phyloP scores from a whole-genome alignment of 371 early-diverging fungal genomes.

The Phascolomyces articulosus region DNA sequence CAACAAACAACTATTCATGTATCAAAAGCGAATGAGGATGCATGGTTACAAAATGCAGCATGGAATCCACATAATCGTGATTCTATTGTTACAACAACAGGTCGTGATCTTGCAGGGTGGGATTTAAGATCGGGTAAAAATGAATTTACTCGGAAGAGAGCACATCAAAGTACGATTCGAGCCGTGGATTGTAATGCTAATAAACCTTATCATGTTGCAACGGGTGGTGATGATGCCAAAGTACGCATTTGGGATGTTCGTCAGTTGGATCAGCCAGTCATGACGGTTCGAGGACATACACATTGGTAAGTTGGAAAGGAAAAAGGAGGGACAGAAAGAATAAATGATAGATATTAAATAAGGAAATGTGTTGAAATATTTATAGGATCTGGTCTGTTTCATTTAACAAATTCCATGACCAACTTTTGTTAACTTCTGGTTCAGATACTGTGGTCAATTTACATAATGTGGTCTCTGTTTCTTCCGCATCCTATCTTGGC shows the following conservation, averaged over 20 bases:
- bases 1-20: background rate
- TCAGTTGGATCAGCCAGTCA: conserved; percentile 51
- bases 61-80: conserved; percentile 78
- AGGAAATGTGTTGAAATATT: too few relatives aligned
- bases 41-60: conserved; percentile 51
- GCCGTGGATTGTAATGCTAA: conserved; percentile 87
- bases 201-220: conserved; percentile 76
- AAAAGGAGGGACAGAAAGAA: background rate
- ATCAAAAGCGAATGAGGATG: conserved; percentile 14
- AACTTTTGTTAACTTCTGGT: conserved; percentile 81
- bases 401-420: conserved; percentile 90
- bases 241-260: conserved; percentile 88
- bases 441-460: conserved; percentile 88
- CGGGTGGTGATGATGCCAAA: conserved; percentile 85
- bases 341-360: background rate
- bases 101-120: conserved; percentile 67
- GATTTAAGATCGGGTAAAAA: conserved; percentile 62
- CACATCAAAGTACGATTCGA: conserved; percentile 72
- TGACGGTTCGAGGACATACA: conserved; percentile 74
- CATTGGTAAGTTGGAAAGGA: conserved; percentile 69
- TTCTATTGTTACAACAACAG: conserved; percentile 55
- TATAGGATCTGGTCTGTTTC: conserved; percentile 81
- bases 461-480: conserved; percentile 80
- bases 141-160: conserved; percentile 48
- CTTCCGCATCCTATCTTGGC: conserved; percentile 68